Evolutionary conservation across 495 filamentous ascomycete genomes (phyloP), one percentile per base, ranked within the genome.

Genomic region (Acidiella bohemica): DNA sequence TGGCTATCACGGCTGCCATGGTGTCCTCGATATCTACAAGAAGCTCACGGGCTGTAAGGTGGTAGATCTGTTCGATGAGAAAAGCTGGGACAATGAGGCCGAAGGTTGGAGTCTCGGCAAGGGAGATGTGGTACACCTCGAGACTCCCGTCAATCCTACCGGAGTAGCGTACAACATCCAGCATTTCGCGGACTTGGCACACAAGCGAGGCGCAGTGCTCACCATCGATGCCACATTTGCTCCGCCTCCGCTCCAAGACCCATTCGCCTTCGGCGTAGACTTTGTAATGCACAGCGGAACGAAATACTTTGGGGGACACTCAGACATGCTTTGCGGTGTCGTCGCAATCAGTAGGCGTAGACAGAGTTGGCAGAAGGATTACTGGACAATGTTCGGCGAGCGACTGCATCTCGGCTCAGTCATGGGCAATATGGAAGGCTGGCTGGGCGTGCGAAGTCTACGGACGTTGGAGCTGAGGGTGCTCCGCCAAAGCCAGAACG

Each of bases 261-360:
- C 90, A 2, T 92, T 94, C 55, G 32, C 51, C 24, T 76, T 65
- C 52, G 86, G 85, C 41, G 82, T 78, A 2, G 86, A 95, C 59
- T 58, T 83, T 0, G 73, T 94, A 16, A 80, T 95, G 80, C 90
- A 97, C 59, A 76, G 70, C 17, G 90, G 84, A 10, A 90, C 86
- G 7, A 97, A 97, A 67, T 97, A 94, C 58, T 71, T 97, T 42
- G 90, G 90, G 14, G 90, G 90, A 0, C 90, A 97, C 61, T 81
- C 74, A 46, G 90, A 97, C 60, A 63, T 95, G 60, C 72, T 97
- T 0, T 83, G 80, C 50, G 90, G 90, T 10, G 78, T 93, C 14
- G 64, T 95, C 14, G 79, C 73, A 0, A 72, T 80, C 5, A 60
- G 67, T 35, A 62, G 60, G 1, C 23, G 47, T n/a, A 8, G 53